Conservation (phyloP, 129 eudicot species). For the Chrysanthemum makinoi region DNA sequence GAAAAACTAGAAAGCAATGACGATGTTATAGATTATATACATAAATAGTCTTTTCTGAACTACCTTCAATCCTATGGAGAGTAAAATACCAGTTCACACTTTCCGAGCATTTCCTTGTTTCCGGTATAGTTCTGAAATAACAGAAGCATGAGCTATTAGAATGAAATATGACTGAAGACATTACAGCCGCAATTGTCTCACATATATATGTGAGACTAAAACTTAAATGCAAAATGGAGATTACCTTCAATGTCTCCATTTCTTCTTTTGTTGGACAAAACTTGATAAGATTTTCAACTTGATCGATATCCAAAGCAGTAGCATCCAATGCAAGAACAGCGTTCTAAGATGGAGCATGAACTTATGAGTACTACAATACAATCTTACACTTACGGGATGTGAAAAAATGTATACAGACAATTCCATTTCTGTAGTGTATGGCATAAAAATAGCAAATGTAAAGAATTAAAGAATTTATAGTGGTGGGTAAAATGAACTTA, state of each 20-base stretch:
- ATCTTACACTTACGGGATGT: not conserved
- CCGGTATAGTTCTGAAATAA: slow-evolving; percentile 75
- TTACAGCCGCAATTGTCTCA: not conserved
- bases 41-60: slow-evolving; percentile 13
- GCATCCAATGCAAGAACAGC: slow-evolving; percentile 89
- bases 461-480: not conserved
- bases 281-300: slow-evolving; percentile 91
- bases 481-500: slow-evolving; percentile 40
- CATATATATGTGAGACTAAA: slow-evolving; percentile 15
- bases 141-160: slow-evolving; percentile 10
- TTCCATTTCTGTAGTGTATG: not conserved
- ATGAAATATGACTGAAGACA: slow-evolving; percentile 12
- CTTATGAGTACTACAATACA: slow-evolving; percentile 14
- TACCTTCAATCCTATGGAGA: not conserved
- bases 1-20: slow-evolving; percentile 69
- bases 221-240: slow-evolving; percentile 12
- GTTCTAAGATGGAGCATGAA: slow-evolving; percentile 45
- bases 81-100: slow-evolving; percentile 83
- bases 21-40: slow-evolving; percentile 19
- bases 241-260: slow-evolving; percentile 88
- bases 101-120: slow-evolving; percentile 93
- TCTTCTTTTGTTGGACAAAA: slow-evolving; percentile 98
- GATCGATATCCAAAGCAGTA: slow-evolving; percentile 82
- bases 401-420: not conserved
- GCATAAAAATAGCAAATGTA: not conserved